These are phyloP conservation scores for Adansonia madagascariensis DNA, from an alignment of 441 rosid species.

Conservation along the genomic window DNA sequence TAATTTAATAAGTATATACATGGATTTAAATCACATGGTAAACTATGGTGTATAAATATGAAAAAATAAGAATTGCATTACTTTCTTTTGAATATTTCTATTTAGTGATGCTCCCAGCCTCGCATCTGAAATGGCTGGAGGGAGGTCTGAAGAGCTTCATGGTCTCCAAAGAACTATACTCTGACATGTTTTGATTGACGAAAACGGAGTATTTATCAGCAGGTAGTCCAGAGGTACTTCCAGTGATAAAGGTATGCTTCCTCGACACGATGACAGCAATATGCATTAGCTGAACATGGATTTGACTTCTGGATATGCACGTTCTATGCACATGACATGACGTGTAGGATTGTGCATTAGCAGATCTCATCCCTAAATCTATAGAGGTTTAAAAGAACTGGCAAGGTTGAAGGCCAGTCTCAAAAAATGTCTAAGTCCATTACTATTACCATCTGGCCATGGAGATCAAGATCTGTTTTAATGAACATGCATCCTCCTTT, in stretches of 20 bases:
- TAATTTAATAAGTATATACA: neutral
- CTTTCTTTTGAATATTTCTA: neutral
- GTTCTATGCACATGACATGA: neutral
- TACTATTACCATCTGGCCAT: neutral
- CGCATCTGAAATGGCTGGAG: neutral
- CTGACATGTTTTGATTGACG: neutral
- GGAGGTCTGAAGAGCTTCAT: neutral
- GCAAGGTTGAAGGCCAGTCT: neutral
- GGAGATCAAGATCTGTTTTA: neutral
- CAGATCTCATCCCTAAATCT: neutral
- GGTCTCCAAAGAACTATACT: neutral
- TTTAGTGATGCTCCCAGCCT: neutral
- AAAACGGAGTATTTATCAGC: neutral
- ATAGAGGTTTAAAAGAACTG: neutral
- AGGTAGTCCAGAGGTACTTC: neutral
- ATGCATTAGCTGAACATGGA: neutral
- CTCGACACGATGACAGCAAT: neutral
- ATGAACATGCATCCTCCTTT: neutral
- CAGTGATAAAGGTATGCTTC: neutral
- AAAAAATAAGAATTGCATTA: neutral
- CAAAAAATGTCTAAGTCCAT: neutral
- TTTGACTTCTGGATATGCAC: neutral
- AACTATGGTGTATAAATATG: neutral
- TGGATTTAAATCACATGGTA: neutral
- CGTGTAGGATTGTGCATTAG: neutral